Evolutionary conservation across 768 basidiomycete genomes (phyloP).

Genomic region (Naganishia vishniacii): DNA sequence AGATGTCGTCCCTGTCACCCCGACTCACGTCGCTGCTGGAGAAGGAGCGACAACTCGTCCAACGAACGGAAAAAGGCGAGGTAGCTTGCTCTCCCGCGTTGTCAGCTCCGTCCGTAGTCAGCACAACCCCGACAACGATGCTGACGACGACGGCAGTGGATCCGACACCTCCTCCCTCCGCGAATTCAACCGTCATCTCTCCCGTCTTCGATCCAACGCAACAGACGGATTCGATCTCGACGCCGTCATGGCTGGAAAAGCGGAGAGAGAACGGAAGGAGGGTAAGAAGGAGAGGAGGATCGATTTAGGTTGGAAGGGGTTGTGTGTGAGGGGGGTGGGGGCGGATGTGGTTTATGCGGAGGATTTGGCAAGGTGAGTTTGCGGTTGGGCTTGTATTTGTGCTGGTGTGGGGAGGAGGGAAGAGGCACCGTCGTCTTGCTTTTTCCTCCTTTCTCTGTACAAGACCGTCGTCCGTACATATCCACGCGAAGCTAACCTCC

Average conservation of each 20-base stretch:
- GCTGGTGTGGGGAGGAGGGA: too few species aligned
- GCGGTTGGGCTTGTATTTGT: neutral
- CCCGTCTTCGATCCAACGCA: constrained; percentile 9
- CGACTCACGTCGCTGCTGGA: too few species aligned
- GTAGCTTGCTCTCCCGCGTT: too few species aligned
- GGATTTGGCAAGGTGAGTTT: constrained; percentile 15
- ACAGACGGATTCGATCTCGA: constrained; percentile 19
- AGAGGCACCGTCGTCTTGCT: too few species aligned
- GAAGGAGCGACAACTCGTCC: too few species aligned
- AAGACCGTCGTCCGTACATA: too few species aligned
- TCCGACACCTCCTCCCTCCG: constrained; percentile 12
- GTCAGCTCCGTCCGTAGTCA: too few species aligned
- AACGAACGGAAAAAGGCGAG: too few species aligned
- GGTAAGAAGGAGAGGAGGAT: constrained; percentile 13
- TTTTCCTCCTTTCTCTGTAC: too few species aligned
- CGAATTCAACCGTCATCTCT: constrained; percentile 11
- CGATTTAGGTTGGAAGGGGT: constrained; percentile 11
- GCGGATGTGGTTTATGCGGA: constrained; percentile 23
- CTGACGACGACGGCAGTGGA: constrained; percentile 7
- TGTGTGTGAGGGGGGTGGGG: constrained; percentile 21
- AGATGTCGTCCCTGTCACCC: too few species aligned
- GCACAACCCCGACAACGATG: neutral
- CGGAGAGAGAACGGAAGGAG: constrained; percentile 13
- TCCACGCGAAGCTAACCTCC: neutral
- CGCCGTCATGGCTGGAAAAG: constrained; percentile 10